Evolutionary conservation across 495 filamentous ascomycete species (phyloP), one percentile per base, ranked within the genome.

Genomic region (Hyaloscypha bicolor): DNA sequence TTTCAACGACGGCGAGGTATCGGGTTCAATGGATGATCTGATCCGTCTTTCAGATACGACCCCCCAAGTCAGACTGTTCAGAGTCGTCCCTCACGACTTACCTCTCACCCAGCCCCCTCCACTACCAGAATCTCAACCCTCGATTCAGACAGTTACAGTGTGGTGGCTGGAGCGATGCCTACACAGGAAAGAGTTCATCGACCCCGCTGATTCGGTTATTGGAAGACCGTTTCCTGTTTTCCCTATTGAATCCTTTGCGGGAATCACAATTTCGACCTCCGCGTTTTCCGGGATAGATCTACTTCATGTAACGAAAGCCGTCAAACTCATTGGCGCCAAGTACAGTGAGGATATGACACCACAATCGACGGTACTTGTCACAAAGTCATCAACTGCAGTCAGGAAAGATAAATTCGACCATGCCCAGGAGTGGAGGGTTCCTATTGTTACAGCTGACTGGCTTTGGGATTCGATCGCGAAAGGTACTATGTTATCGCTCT

Each of bases 151-250:
- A 53, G 90, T 96, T 45, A 97, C 92, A 11, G 91, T 97, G 69
- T 95, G 94, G 83, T 99, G 94, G 88, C 81, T 98, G 45, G 95
- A 99, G 77, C 83, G 87, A 53, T 98, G 94, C 75, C 78, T 98
- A 37, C 86, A 93, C 71, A 83, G 87, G 19, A 93, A 91, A 71
- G 79, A 75, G 9, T 83, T 93, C 64, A 85, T 92, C 42, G 80
- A 88, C 11, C 92, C 93, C n/a, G 76, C 79, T 59, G 82, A 86
- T 1, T 84, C 94, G 74, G 81, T 92, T 63, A 85, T 91, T 30
- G 92, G 90, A 67, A 88, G 83, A 4, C 93, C 94, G 1, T 90
- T 97, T 66, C 82, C 85, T 6, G 72, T 76, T 35, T 90, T 91
- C 63, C 89, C 88, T 32, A 85, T 96, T 39, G 69, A 76, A 78